Evolutionary conservation across 768 basidiomycete species (phyloP), one percentile per base, ranked within the genome.

Genomic region (Boletus speciosus): DNA sequence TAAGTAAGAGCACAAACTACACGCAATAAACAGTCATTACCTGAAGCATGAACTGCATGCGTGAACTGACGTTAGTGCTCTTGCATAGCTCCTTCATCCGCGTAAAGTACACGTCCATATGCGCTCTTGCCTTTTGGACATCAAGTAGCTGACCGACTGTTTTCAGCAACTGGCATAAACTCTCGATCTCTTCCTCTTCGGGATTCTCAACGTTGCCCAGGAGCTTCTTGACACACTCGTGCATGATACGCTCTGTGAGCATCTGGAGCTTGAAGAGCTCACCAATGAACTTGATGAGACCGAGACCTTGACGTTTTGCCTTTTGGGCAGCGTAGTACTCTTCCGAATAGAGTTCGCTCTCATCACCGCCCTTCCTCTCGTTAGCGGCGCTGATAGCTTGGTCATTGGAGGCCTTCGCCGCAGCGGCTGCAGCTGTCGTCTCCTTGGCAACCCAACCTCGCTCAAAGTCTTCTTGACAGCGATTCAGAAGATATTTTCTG

Each of bases 261-360:
- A 98, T 97, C 74, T 92, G 90, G n/a, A 99, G 78, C 76, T 98
- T 98, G 86, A 93, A 99, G 51, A 98, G 78, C 74, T 99, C 96
- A 59, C 96, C 95, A 59, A 98, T 98, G 76, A 99, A 95, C 72
- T 90, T 92, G 76, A 98, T 93, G 61, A 99, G 81, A 77, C 96
- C 93, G 12, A 98, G 86, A 71, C 96, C 95, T 58, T 92, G 90
- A 56, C 95, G 90, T 77, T 98, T 98, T 39, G 94, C 96, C 78
- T 96, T 97, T 73, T 95, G 89, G 15, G 93, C 93, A 37, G 88
- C 86, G 64, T 96, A 95, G 75, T 98, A 98, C 73, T 97, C 96
- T 1, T 97, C 93, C 12, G 92, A 95, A 69, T 97, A 90, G 29
- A 97, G 79, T 14, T 82, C 91, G 57, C 82, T 80, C 51, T 81